A percentile compares a stretch with the other conserved stretches of the same genome.
Conservation (phyloP, 441 rosid species). For the California macrophylla region DNA sequence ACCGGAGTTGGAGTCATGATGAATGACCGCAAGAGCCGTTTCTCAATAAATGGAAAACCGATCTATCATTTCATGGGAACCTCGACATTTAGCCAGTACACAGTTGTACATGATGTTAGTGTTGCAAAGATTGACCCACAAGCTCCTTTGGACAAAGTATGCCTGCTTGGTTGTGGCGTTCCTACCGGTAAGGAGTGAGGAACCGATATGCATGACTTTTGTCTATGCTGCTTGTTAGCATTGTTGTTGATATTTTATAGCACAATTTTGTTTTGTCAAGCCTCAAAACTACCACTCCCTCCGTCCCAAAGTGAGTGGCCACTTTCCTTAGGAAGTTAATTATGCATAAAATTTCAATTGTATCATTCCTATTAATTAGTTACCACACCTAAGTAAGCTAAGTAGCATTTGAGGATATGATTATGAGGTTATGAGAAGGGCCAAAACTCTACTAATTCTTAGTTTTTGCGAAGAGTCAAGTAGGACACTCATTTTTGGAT, state of each 20-base stretch:
- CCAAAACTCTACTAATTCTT: too few species aligned
- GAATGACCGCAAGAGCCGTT: slow-evolving; percentile 72
- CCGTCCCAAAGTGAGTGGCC: too few species aligned
- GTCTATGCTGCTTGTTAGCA: not conserved
- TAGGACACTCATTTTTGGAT: too few species aligned
- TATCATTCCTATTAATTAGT: too few species aligned
- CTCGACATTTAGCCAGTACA: slow-evolving; percentile 64
- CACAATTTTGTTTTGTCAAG: not conserved
- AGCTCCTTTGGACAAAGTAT: slow-evolving; percentile 91
- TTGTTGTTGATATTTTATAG: not conserved
- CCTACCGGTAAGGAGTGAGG: slow-evolving; percentile 75
- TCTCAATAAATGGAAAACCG: slow-evolving; percentile 74
- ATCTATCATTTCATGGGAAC: slow-evolving; percentile 96
- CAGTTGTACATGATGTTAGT: slow-evolving; percentile 74
- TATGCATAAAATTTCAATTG: too few species aligned
- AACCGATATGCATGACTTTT: not conserved
- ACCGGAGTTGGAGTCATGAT: slow-evolving; percentile 94
- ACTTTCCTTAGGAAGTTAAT: too few species aligned
- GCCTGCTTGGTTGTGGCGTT: slow-evolving; percentile 98
- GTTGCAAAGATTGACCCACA: slow-evolving; percentile 83
- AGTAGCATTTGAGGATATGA: too few species aligned
- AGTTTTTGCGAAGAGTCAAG: too few species aligned
- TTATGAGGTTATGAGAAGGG: too few species aligned
- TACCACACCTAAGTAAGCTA: too few species aligned
- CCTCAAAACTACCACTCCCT: not conserved